phyloP scores from a whole-genome alignment of 192 early-diverging fungal genomes.

The Umbelopsis sp. region DNA sequence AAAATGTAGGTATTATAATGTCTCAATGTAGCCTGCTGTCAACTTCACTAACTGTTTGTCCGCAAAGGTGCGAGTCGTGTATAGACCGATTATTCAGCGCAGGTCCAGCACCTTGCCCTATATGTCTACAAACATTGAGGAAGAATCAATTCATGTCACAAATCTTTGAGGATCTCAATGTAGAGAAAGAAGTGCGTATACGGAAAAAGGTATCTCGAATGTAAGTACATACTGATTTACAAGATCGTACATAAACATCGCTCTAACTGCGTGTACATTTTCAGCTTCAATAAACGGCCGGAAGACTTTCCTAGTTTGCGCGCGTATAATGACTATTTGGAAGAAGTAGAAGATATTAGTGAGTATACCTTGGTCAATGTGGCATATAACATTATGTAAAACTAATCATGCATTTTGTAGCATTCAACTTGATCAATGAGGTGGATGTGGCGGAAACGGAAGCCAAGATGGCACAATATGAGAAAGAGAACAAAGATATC shows the following conservation, averaged over 20 bases:
- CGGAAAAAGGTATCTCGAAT: conserved; percentile 72
- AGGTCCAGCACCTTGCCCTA: conserved; percentile 91
- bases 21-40: background rate
- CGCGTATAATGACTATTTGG: conserved; percentile 90
- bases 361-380: conserved; percentile 27
- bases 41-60: background rate
- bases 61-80: conserved; percentile 85
- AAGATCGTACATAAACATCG: background rate
- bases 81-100: conserved; percentile 81
- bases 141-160: conserved; percentile 86
- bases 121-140: conserved; percentile 79
- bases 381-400: too few species aligned
- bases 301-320: conserved; percentile 81
- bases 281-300: conserved; percentile 86
- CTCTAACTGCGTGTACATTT: background rate
- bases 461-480: conserved; percentile 73
- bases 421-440: conserved; percentile 84
- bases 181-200: conserved; percentile 92
- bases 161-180: conserved; percentile 92
- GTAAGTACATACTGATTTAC: conserved; percentile 39
- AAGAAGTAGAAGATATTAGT: conserved; percentile 87
- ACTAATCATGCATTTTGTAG: conserved; percentile 31
- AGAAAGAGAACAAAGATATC: conserved; percentile 75
- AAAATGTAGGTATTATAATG: conserved; percentile 66
- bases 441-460: conserved; percentile 86